phyloP scores from a whole-genome alignment of 257 asterid species.

The Nicotiana noctiflora region DNA sequence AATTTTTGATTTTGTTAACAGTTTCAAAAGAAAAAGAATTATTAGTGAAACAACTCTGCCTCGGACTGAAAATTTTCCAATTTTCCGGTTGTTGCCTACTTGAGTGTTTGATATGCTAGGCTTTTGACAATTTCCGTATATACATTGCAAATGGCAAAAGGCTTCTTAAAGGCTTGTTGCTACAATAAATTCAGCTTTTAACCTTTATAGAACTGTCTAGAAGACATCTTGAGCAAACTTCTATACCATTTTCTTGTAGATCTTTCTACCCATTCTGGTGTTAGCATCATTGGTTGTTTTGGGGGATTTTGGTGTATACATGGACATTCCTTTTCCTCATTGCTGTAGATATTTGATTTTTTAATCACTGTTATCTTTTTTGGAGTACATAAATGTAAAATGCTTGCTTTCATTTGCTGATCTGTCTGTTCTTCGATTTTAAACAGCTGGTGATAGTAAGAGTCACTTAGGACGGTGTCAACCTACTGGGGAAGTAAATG shows the following conservation, averaged over 20 bases:
- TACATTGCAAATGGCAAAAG: neutral
- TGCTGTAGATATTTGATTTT: neutral
- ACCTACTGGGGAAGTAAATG: constrained; percentile 30
- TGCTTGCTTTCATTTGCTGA: neutral
- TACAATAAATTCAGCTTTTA: neutral
- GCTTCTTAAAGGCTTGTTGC: neutral
- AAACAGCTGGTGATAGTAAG: constrained; percentile 5
- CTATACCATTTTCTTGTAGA: neutral
- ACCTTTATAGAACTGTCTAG: neutral
- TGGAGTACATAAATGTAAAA: neutral
- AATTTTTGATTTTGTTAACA: neutral
- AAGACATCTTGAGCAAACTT: neutral
- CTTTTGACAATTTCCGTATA: neutral
- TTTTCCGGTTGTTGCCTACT: neutral
- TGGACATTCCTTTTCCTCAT: neutral
- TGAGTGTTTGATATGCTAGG: neutral
- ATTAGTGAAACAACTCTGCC: neutral
- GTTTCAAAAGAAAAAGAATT: neutral
- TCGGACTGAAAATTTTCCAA: neutral
- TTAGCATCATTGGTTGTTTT: neutral
- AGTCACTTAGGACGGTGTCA: neutral
- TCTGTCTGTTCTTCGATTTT: constrained; percentile 5
- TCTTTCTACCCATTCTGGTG: neutral
- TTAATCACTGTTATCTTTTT: neutral
- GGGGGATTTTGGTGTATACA: neutral